phyloP scores from a whole-genome alignment of 2,329 filamentous ascomycete species.

The Dothiorella sarmentorum region DNA sequence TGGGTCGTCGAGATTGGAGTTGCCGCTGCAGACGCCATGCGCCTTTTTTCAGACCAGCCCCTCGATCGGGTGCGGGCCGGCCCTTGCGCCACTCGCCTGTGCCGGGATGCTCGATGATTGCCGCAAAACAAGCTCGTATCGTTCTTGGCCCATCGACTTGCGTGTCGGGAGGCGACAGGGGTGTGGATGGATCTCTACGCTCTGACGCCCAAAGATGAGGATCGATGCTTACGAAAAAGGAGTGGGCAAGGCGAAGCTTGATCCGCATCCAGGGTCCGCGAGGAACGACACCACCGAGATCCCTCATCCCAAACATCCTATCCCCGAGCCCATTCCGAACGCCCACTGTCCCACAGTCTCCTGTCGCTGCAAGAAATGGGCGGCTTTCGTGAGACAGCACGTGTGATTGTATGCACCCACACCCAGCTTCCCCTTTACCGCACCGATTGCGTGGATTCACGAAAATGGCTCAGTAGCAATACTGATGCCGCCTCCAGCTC shows the following conservation, averaged over 20 bases:
- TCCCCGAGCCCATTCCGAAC: constrained; percentile 10
- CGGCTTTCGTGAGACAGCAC: neutral
- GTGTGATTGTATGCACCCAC: constrained; percentile 11
- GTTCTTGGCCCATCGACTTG: too few relatives aligned
- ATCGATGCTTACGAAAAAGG: neutral
- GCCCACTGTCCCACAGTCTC: neutral
- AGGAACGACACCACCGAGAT: neutral
- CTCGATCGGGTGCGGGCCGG: constrained; percentile 8
- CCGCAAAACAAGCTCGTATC: neutral
- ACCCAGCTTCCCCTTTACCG: neutral
- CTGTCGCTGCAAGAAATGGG: neutral
- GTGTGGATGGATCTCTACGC: neutral
- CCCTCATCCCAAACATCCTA: neutral
- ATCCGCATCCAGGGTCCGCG: neutral
- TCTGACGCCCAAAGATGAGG: neutral
- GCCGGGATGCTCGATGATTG: constrained; percentile 1
- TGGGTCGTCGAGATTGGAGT: neutral
- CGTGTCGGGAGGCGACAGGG: neutral
- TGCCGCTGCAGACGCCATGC: neutral
- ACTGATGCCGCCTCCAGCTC: neutral
- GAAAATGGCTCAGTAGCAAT: constrained; percentile 2
- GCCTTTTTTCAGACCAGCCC: neutral
- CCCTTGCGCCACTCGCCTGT: constrained; percentile 11
- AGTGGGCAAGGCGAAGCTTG: neutral
- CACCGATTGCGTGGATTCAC: neutral